Base-by-base conservation (phyloP, 306 rosid genomes). In the Medicago truncatula region DNA sequence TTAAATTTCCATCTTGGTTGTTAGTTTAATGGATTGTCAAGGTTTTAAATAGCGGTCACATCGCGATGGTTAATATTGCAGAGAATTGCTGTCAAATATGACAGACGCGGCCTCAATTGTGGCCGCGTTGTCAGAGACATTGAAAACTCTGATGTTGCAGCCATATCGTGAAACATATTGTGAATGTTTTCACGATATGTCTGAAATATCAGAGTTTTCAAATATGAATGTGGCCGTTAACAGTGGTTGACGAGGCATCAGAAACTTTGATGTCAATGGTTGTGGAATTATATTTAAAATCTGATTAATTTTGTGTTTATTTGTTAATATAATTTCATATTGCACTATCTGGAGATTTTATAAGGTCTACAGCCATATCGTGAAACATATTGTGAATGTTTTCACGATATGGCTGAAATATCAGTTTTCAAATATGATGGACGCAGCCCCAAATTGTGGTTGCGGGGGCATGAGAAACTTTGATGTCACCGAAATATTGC, bases 321-420 rank as follows among this genome's bases (percentile, higher is more conserved):
- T 46, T 40, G 25, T 46, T 69, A 40, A 78, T 39, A 46, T 43
- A 11, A 39, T 60, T 25, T 25, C 1, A 79, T 76, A 1, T 21
- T 21, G 3, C 69, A 54, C 14, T n/a, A 38, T 73, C 71, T 17
- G 50, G 82, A 28, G n/a, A 40, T 59, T 18, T 71, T 64, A 68
- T 65, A 20, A 23, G 25, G 20, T 71, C 66, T 25, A 25, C 28
- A 25, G 28, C 28, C 28, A 25, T 25, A 25, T 25, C 3, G 2
- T 25, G 3, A 25, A 25, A 2, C 8, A 49, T 49, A 5, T n/a
- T 9, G 43, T 6, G 28, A 25, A 25, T 25, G 28, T 25, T 25
- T 25, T 25, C 28, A 25, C 28, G 28, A 25, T 25, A 25, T 25
- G 28, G 28, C 28, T 25, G 28, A 25, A 2, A 25, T 3, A 25